phyloP scores from a whole-genome alignment of 2,329 filamentous ascomycete genomes.

The Colletotrichum ledebouriae region DNA sequence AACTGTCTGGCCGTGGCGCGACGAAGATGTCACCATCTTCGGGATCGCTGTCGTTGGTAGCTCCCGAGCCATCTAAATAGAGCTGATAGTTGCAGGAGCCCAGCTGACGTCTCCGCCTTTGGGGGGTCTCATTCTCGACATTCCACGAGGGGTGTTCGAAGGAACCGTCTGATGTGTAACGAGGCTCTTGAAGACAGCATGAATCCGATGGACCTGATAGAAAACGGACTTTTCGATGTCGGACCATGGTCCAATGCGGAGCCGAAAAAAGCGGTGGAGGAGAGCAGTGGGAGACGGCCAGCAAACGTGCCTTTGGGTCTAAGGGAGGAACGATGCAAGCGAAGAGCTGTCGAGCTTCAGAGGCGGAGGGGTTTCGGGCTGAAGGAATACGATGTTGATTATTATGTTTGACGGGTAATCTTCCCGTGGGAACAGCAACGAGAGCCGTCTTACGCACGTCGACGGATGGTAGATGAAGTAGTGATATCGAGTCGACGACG shows the following conservation, averaged over 20 bases:
- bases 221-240: neutral
- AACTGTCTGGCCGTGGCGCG: neutral
- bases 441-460: constrained; percentile 7
- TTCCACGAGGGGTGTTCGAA: neutral
- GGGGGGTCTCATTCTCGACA: neutral
- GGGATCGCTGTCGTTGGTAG: constrained; percentile 13
- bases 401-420: neutral
- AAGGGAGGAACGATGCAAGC: constrained; percentile 1
- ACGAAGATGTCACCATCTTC: constrained; percentile 5
- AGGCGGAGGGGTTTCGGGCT: neutral
- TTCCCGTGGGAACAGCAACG: neutral
- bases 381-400: constrained; percentile 3
- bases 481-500: constrained; percentile 12
- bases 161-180: neutral
- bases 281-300: no score
- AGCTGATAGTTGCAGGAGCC: constrained; percentile 19
- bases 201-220: neutral
- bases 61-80: constrained; percentile 34
- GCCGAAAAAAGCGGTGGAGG: no score
- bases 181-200: constrained; percentile 2
- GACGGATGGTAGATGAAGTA: constrained; percentile 8
- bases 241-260: neutral
- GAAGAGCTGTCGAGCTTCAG: neutral
- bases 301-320: neutral
- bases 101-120: neutral